These are phyloP conservation scores for Lolium perenne DNA, from an alignment of 176 grass and related monocot genomes.

Conservation along the genomic window DNA sequence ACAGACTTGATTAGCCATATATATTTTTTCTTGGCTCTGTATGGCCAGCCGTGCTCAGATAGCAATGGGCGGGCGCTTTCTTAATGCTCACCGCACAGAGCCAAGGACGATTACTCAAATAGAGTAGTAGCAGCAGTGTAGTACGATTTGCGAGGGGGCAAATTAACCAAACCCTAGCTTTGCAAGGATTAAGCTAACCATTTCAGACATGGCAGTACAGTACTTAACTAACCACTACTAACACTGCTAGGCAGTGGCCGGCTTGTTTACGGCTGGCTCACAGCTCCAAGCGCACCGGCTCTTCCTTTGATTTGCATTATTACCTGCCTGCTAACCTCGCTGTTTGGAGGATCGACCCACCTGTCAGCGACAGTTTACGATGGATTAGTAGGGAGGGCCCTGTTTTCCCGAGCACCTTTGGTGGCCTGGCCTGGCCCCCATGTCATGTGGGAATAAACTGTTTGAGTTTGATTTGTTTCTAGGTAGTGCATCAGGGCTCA, in stretches of 20 bases:
- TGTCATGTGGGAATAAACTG: slow-evolving; percentile 47
- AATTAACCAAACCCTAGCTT: not conserved
- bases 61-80: not conserved
- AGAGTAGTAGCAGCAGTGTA: not conserved
- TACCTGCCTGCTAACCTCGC: not conserved
- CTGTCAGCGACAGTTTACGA: not conserved
- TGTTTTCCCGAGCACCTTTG: not conserved
- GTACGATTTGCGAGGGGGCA: not conserved
- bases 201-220: not conserved
- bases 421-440: not conserved
- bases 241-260: not conserved
- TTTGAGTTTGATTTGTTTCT: slow-evolving; percentile 39
- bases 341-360: not conserved
- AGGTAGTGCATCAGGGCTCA: slow-evolving; percentile 47
- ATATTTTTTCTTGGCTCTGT: not conserved
- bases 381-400: not conserved
- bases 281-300: slow-evolving; percentile 60
- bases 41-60: slow-evolving; percentile 4
- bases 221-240: not conserved
- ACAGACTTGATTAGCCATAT: slow-evolving; percentile 27
- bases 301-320: slow-evolving; percentile 36
- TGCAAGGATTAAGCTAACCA: slow-evolving; percentile 20
- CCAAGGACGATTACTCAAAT: not conserved
- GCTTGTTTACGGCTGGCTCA: slow-evolving; percentile 59
- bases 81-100: slow-evolving; percentile 32